Base-by-base conservation (phyloP, 768 basidiomycete species). In the Leccinum variicolor region DNA sequence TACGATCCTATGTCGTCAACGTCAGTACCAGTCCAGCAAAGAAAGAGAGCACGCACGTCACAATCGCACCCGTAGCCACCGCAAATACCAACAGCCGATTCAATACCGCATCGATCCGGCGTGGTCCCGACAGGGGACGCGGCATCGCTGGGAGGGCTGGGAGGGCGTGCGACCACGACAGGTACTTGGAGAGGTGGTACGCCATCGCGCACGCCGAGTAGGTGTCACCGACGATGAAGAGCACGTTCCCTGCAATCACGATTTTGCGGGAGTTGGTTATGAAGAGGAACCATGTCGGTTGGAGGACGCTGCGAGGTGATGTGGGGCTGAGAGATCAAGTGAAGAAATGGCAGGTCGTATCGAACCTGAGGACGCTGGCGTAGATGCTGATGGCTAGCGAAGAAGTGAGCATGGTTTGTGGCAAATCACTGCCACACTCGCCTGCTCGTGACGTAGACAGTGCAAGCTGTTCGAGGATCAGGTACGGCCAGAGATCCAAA, bases 51-150 rank as follows among this genome's bases (percentile, higher is more conserved):
- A 47, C 66, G 58, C 29, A 70, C 69, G 56, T 63, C 3, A 64
- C 69, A 21, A 70, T 17, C 0, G 62, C 62, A 43, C 69, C 69
- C 0, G 69, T 70, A 15, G 70, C 66, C 14, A 70, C 66, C 1
- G 56, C 58, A 41, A 71, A 70, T 0, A 64, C 17, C 11, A 71
- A 52, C 4, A 70, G 59, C 7, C 66, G 57, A 34, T 69, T 63
- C 58, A 70, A 54, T 6, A 70, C 52, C 1, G 34, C 2, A 14
- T 70, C 53, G 2, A 69, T 64, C 3, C 68, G 70, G 15, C 59
- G 59, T 2, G 52, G 56, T 7, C 11, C 28, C 0, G 3, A 3
- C 2, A 3, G 56, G 15, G n/a, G n/a, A 41, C 39, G 23, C 13
- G 45, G 45, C 14, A 8, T 14, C 7, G 13, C 45, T 1, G 46